These are phyloP conservation scores for Orbilia brochopaga DNA, from an alignment of 2,329 filamentous ascomycete species.

Conservation along the genomic window DNA sequence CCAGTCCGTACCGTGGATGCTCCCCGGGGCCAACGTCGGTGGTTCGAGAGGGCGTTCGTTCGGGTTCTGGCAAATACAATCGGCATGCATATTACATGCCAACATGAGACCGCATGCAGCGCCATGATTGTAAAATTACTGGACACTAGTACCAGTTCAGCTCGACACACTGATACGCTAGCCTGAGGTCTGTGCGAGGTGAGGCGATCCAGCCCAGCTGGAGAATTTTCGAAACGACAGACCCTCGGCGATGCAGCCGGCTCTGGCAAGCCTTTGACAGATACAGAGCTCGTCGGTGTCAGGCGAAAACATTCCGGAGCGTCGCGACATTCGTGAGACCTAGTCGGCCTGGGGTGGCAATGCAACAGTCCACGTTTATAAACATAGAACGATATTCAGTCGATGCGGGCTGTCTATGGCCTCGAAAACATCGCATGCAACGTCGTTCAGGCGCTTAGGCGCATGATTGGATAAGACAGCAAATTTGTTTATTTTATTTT, in stretches of 20 bases:
- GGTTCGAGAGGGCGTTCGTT: background rate
- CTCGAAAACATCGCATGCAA: constrained; percentile 1
- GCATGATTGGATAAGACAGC: background rate
- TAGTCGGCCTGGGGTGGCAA: background rate
- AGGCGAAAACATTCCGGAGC: background rate
- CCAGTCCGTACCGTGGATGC: constrained; percentile 7
- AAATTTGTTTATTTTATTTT: constrained; percentile 24
- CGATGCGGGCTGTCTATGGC: background rate
- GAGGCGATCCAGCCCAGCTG: too few species aligned
- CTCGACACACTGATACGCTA: too few species aligned
- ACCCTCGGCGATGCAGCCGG: background rate
- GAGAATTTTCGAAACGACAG: background rate
- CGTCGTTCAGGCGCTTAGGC: background rate
- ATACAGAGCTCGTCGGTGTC: background rate
- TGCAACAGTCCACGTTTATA: background rate
- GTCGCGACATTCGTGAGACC: background rate
- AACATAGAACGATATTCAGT: background rate
- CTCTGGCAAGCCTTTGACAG: background rate
- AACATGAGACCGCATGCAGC: constrained; percentile 5
- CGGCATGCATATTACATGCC: background rate
- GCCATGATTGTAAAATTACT: too few species aligned
- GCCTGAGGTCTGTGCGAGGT: too few species aligned
- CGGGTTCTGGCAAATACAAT: background rate
- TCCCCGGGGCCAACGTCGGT: background rate
- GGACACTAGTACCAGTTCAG: too few species aligned